These are phyloP conservation scores for Saururus chinensis DNA, from an alignment of 164 flowering plant species.

Conservation along the genomic window DNA sequence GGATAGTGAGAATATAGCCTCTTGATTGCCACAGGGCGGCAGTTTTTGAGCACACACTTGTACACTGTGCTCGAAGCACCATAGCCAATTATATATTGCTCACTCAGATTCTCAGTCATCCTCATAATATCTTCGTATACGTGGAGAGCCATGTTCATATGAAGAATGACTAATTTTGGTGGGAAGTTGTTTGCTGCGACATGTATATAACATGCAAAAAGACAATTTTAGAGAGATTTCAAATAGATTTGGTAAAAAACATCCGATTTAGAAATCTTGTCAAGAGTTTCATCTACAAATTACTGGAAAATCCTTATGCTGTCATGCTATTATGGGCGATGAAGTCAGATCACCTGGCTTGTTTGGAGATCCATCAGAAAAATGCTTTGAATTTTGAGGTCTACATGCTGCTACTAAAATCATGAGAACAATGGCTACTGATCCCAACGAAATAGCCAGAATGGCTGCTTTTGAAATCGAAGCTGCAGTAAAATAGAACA, in stretches of 20 bases:
- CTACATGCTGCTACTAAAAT: constrained; percentile 72
- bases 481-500: constrained; percentile 33
- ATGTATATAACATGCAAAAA: not conserved
- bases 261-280: not conserved
- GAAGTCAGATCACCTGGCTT: constrained; percentile 46
- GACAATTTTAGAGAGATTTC: not conserved
- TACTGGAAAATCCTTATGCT: not conserved
- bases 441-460: constrained; percentile 81
- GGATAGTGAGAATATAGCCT: constrained; percentile 75
- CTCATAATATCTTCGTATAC: constrained; percentile 97
- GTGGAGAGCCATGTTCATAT: constrained; percentile 99
- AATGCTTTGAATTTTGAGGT: constrained; percentile 45
- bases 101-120: constrained; percentile 96
- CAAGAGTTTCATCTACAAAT: too few species aligned
- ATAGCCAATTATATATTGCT: constrained; percentile 86
- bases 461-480: constrained; percentile 89
- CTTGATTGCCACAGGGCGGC: constrained; percentile 93
- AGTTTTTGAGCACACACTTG: constrained; percentile 88
- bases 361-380: constrained; percentile 56
- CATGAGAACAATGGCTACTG: constrained; percentile 75
- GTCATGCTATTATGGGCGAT: not conserved
- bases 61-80: constrained; percentile 99
- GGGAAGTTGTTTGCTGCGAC: constrained; percentile 49
- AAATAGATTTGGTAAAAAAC: not conserved
- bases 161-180: constrained; percentile 90